Conservation (phyloP, 2,329 filamentous ascomycete species). For the Diaporthe sp. region DNA sequence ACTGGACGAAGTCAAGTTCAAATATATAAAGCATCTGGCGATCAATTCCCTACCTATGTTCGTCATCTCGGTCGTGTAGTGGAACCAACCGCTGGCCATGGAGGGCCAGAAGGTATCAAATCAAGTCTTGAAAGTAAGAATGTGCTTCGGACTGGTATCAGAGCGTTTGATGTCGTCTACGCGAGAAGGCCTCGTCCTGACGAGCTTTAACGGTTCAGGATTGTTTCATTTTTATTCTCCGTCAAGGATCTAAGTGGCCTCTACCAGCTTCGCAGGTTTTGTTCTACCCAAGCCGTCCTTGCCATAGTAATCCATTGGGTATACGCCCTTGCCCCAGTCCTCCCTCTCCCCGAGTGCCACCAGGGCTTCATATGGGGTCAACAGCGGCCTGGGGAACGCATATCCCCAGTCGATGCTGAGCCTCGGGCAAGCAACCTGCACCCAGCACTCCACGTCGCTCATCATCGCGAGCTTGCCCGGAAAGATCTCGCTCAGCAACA, state of each 20-base stretch:
- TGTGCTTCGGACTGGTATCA: neutral
- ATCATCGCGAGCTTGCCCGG: constrained; percentile 95
- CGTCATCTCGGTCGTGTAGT: too few species aligned
- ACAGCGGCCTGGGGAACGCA: constrained; percentile 87
- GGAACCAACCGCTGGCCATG: neutral
- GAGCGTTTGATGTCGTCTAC: neutral
- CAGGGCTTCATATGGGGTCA: constrained; percentile 96
- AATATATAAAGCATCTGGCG: neutral
- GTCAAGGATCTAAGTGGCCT: constrained; percentile 28
- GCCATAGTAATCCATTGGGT: constrained; percentile 99
- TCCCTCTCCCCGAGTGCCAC: constrained; percentile 86
- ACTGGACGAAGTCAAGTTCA: too few species aligned
- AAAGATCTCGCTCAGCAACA: constrained; percentile 95
- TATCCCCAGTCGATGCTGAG: constrained; percentile 99
- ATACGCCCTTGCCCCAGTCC: constrained; percentile 82
- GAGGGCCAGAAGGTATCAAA: too few species aligned
- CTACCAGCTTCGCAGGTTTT: constrained; percentile 56
- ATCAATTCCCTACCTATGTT: neutral
- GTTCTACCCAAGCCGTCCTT: constrained; percentile 91
- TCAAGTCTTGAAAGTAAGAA: neutral
- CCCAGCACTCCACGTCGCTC: constrained; percentile 96
- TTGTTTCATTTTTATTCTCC: neutral
- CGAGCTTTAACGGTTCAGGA: neutral
- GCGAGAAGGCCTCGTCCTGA: too few species aligned
- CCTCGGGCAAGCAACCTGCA: constrained; percentile 96